phyloP scores from a whole-genome alignment of 768 basidiomycete species.

The Exsudoporus frostii region DNA sequence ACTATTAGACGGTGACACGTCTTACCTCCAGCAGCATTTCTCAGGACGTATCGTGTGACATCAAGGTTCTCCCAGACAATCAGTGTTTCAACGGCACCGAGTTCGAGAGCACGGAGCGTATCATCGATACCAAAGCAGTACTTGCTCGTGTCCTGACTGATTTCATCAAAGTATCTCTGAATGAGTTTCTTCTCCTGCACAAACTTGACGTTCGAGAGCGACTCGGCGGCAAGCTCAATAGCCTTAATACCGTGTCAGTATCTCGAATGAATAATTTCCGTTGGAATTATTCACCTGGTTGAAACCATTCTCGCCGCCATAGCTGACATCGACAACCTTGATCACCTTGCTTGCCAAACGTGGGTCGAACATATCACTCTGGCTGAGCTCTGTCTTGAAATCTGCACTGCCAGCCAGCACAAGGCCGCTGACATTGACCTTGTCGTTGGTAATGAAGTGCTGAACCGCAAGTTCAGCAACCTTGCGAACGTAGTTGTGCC shows the following conservation, averaged over 20 bases:
- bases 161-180: constrained; percentile 98
- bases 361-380: constrained; percentile 94
- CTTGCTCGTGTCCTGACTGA: constrained; percentile 93
- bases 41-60: constrained; percentile 79
- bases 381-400: constrained; percentile 97
- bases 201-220: constrained; percentile 97
- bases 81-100: constrained; percentile 94
- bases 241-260: constrained; percentile 48
- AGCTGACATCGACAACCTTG: constrained; percentile 98
- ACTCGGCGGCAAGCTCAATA: constrained; percentile 94
- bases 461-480: constrained; percentile 97
- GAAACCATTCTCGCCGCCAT: constrained; percentile 98
- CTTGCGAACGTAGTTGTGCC: constrained; percentile 99
- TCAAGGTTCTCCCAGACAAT: constrained; percentile 99
- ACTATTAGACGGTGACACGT: constrained; percentile 11
- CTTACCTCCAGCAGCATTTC: constrained; percentile 87
- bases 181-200: constrained; percentile 99
- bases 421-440: constrained; percentile 95
- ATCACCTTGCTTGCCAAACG: constrained; percentile 88
- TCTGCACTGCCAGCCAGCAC: constrained; percentile 97
- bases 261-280: background rate
- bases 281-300: constrained; percentile 69
- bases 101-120: constrained; percentile 92
- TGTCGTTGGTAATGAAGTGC: constrained; percentile 97
- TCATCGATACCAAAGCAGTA: constrained; percentile 99